phyloP scores from a whole-genome alignment of 2,329 filamentous ascomycete species.

The Ophiostoma sp. region DNA sequence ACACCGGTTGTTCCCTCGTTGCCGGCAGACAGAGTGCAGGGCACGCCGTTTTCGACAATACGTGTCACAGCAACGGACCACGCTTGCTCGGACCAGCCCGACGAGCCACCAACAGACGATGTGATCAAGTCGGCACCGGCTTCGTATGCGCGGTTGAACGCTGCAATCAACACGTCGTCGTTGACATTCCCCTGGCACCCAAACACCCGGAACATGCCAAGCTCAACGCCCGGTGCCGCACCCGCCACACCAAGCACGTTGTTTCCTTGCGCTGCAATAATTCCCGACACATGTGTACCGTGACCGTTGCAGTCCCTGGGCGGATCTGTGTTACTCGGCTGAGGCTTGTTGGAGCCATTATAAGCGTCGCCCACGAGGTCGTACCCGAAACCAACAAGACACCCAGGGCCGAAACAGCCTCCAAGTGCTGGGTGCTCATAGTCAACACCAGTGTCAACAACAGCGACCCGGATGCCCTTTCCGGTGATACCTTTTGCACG shows the following conservation, averaged over 20 bases:
- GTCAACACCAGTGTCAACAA: constrained; percentile 46
- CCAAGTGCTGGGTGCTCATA: constrained; percentile 33
- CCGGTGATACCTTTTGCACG: constrained; percentile 45
- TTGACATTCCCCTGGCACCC: not conserved
- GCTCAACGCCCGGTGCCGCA: not conserved
- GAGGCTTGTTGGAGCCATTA: constrained; percentile 44
- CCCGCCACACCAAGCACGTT: not conserved
- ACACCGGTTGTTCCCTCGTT: not conserved
- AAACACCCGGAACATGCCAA: not conserved
- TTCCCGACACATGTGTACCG: constrained; percentile 3
- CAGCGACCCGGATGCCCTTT: constrained; percentile 48
- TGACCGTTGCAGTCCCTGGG: constrained; percentile 54
- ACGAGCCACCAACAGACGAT: not conserved
- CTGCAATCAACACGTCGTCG: not conserved
- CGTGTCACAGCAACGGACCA: not conserved
- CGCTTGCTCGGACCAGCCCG: not conserved
- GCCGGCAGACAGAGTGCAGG: not conserved
- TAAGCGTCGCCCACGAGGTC: constrained; percentile 25
- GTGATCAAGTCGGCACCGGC: not conserved
- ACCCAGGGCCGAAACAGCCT: constrained; percentile 31
- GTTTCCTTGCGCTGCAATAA: not conserved
- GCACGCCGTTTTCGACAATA: not conserved
- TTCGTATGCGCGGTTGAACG: not conserved
- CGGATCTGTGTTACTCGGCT: too few relatives aligned
- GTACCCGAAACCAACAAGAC: constrained; percentile 25